Percentiles rank a stretch among this genome's conserved stretches.
phyloP scores from a whole-genome alignment of 2,329 filamentous ascomycete genomes.

The Fusarium sp. region DNA sequence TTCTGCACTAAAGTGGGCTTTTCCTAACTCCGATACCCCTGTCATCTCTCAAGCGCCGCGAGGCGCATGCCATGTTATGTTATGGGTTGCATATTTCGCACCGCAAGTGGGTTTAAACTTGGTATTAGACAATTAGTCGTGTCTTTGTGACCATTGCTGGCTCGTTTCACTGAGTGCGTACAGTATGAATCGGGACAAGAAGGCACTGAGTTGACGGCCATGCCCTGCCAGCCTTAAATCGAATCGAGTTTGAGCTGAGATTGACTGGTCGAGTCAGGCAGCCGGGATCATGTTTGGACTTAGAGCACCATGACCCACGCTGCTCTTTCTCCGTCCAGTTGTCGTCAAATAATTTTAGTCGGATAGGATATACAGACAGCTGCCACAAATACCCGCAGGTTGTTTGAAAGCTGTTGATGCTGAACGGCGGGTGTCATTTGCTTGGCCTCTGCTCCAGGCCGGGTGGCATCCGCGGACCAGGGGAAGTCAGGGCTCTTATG shows the following conservation, averaged over 20 bases:
- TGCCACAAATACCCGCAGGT: neutral
- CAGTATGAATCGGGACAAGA: slow-evolving; percentile 19
- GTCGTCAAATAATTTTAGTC: neutral
- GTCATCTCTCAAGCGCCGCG: slow-evolving; percentile 39
- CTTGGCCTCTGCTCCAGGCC: slow-evolving; percentile 8
- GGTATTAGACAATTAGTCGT: slow-evolving; percentile 38
- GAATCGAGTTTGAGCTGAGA: slow-evolving; percentile 15
- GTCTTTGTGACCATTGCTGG: slow-evolving; percentile 22
- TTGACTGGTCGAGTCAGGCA: slow-evolving; percentile 10
- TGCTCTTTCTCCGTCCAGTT: neutral
- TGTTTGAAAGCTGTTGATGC: slow-evolving; percentile 9
- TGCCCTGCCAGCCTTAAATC: slow-evolving; percentile 10
- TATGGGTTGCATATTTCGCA: slow-evolving; percentile 41
- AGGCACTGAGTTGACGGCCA: slow-evolving; percentile 3
- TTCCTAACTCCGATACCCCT: slow-evolving; percentile 41
- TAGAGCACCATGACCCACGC: neutral
- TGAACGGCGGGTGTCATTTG: slow-evolving; percentile 15
- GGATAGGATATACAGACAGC: neutral
- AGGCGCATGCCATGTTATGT: slow-evolving; percentile 36
- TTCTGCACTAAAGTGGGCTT: slow-evolving; percentile 15
- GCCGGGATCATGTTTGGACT: neutral
- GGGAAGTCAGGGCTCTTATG: slow-evolving; percentile 17
- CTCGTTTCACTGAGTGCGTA: slow-evolving; percentile 3
- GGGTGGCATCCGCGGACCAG: slow-evolving; percentile 39
- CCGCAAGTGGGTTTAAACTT: slow-evolving; percentile 32